Percentiles rank a stretch among this genome's conserved stretches.
These are phyloP conservation scores for Tremellales sp. DNA, from an alignment of 1,284 basidiomycete species.

Conservation along the genomic window DNA sequence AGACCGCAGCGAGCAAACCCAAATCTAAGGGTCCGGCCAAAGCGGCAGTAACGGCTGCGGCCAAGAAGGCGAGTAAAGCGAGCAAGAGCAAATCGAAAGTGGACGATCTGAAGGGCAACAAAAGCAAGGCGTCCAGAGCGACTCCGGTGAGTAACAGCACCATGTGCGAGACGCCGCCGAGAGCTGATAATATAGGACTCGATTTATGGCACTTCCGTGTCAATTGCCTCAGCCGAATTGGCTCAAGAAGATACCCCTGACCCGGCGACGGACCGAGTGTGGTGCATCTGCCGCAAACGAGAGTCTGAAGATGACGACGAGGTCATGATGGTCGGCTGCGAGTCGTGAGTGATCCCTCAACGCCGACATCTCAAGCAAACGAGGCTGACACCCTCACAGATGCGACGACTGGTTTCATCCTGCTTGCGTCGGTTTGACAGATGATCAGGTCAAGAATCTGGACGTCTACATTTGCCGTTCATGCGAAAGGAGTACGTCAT, in stretches of 20 bases:
- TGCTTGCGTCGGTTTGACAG: constrained; percentile 32
- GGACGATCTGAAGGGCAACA: constrained; percentile 14
- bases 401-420: constrained; percentile 48
- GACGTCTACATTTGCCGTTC: constrained; percentile 41
- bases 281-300: constrained; percentile 39
- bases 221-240: background rate
- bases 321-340: constrained; percentile 39
- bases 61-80: constrained; percentile 2
- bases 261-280: constrained; percentile 17
- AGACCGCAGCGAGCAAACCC: background rate
- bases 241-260: constrained; percentile 9
- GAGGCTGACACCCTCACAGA: constrained; percentile 11
- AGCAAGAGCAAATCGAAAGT: constrained; percentile 23
- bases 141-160: background rate
- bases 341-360: constrained; percentile 20
- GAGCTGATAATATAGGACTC: constrained; percentile 3
- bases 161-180: background rate
- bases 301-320: constrained; percentile 38
- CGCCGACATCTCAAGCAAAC: background rate
- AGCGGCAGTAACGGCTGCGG: background rate
- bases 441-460: constrained; percentile 33
- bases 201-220: background rate
- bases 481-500: constrained; percentile 35
- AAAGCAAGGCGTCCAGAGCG: background rate
- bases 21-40: background rate